phyloP scores from a whole-genome alignment of 2,329 filamentous ascomycete genomes.

The Fonsecaea multimorphosa region DNA sequence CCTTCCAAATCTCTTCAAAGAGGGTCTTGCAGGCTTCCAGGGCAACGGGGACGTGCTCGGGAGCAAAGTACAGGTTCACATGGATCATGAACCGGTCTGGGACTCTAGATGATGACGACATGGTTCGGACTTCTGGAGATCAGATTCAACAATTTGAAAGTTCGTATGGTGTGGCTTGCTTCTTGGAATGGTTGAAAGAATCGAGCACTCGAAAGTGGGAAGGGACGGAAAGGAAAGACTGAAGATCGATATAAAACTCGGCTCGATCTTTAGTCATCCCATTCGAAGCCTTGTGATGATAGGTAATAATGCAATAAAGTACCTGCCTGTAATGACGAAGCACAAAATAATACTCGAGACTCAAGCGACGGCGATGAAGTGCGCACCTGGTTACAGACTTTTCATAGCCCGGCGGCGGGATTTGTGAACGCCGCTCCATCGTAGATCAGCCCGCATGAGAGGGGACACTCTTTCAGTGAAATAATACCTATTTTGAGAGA shows the following conservation, averaged over 20 bases:
- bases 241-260: neutral
- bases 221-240: neutral
- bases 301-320: neutral
- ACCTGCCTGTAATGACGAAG: neutral
- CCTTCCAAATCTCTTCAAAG: slow-evolving; percentile 7
- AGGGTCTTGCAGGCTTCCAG: slow-evolving; percentile 6
- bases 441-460: neutral
- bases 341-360: neutral
- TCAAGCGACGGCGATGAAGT: neutral
- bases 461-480: too few relatives aligned
- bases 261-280: neutral
- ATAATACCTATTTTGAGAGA: too few relatives aligned
- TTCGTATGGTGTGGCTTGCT: neutral
- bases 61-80: neutral
- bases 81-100: neutral
- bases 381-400: neutral
- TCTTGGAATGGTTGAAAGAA: neutral
- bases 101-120: neutral
- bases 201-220: neutral
- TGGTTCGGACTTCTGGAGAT: neutral
- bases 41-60: neutral
- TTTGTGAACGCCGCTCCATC: neutral
- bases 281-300: too few relatives aligned
- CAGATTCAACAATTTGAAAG: neutral
- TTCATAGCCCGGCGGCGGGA: neutral